These are phyloP conservation scores for Lavandula angustifolia DNA, from an alignment of 257 asterid species.

Conservation along the genomic window DNA sequence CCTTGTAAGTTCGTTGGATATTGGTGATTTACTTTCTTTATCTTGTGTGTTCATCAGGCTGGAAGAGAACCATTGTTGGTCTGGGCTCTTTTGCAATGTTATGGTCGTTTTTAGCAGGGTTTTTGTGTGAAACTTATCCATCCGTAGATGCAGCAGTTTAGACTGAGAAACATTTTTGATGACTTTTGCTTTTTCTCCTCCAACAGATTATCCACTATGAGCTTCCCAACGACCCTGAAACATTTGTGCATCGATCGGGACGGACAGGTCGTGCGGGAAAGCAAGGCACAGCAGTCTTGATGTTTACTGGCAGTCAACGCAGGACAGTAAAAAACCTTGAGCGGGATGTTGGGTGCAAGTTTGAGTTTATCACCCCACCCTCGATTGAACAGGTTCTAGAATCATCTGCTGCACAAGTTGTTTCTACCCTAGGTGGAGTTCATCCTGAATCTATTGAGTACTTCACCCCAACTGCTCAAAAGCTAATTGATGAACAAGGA, in stretches of 20 bases:
- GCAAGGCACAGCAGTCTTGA: conserved; percentile 63
- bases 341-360: conserved; percentile 73
- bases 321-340: conserved; percentile 75
- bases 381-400: conserved; percentile 75
- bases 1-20: conserved; percentile 59
- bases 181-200: conserved; percentile 23
- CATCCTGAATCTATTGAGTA: conserved; percentile 59
- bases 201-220: conserved; percentile 87
- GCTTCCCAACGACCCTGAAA: conserved; percentile 93
- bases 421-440: conserved; percentile 50
- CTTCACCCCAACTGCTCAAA: conserved; percentile 59
- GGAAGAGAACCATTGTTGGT: no score
- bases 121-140: no score
- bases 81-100: conserved; percentile 5
- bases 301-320: conserved; percentile 80
- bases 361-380: conserved; percentile 73
- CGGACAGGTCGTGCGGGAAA: conserved; percentile 98
- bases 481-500: conserved; percentile 51
- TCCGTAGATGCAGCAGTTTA: no score
- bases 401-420: conserved; percentile 67
- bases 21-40: conserved; percentile 10
- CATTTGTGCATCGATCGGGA: conserved; percentile 97
- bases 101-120: background rate
- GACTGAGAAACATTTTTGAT: background rate
- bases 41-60: background rate